Percentiles rank a stretch among this genome's conserved stretches.
Conservation (phyloP, 2,329 filamentous ascomycete genomes). For the Samsoniella hepiali region DNA sequence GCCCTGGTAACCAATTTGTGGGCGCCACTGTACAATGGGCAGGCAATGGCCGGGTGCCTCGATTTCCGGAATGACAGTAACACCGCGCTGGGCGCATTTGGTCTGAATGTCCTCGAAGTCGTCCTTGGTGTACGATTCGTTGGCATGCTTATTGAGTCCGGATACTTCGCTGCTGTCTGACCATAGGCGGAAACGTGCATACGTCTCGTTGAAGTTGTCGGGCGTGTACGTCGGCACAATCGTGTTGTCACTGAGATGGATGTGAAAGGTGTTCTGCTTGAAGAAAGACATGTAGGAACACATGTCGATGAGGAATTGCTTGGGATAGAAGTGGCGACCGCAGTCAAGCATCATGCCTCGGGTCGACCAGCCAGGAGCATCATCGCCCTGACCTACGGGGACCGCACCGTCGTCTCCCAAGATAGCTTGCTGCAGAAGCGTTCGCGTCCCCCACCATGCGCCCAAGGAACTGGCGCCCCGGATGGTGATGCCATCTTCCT, state of each 20-base stretch:
- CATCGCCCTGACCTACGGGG: slow-evolving; percentile 40
- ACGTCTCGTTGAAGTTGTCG: slow-evolving; percentile 46
- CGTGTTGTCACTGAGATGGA: slow-evolving; percentile 57
- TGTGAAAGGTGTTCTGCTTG: slow-evolving; percentile 57
- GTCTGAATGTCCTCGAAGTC: slow-evolving; percentile 52
- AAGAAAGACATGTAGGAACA: slow-evolving; percentile 60
- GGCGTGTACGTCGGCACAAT: slow-evolving; percentile 47
- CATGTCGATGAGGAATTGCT: slow-evolving; percentile 52
- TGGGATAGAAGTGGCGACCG: slow-evolving; percentile 55
- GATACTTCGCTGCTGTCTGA: slow-evolving; percentile 46
- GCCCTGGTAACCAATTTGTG: slow-evolving; percentile 46
- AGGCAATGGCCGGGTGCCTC: slow-evolving; percentile 57
- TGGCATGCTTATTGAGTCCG: slow-evolving; percentile 48
- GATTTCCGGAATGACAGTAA: slow-evolving; percentile 58
- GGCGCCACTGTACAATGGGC: slow-evolving; percentile 57
- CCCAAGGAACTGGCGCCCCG: slow-evolving; percentile 51
- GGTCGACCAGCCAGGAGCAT: slow-evolving; percentile 49
- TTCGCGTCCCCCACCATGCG: slow-evolving; percentile 56
- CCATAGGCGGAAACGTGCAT: slow-evolving; percentile 53
- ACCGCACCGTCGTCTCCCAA: slow-evolving; percentile 40
- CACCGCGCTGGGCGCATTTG: slow-evolving; percentile 50
- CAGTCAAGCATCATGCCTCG: slow-evolving; percentile 52
- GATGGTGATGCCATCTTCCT: slow-evolving; percentile 40
- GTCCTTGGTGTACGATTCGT: slow-evolving; percentile 52
- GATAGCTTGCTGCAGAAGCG: slow-evolving; percentile 49